Percentiles rank a stretch among this genome's conserved stretches.
phyloP scores from a whole-genome alignment of 2,329 filamentous ascomycete species.

The Aspergillus tanneri region DNA sequence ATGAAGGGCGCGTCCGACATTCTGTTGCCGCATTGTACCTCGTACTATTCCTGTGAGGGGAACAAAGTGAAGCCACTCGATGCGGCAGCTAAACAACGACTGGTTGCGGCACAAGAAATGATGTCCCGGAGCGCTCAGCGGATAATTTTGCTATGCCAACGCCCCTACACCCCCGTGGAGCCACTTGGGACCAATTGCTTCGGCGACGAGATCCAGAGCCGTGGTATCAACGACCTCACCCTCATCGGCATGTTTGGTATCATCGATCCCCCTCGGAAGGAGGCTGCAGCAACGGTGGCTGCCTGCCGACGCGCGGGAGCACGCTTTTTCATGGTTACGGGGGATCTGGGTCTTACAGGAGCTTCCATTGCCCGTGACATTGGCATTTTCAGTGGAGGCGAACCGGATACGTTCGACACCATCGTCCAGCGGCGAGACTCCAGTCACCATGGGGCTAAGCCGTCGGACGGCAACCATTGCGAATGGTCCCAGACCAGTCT shows the following conservation, averaged over 20 bases:
- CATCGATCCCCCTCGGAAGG: constrained; percentile 41
- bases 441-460: constrained; percentile 18
- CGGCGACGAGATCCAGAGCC: constrained; percentile 49
- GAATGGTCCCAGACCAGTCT: constrained; percentile 52
- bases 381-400: constrained; percentile 44
- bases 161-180: constrained; percentile 49
- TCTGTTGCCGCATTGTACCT: constrained; percentile 63
- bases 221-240: constrained; percentile 45
- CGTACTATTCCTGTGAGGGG: constrained; percentile 57
- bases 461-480: too few relatives aligned
- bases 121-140: constrained; percentile 69
- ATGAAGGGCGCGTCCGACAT: constrained; percentile 80
- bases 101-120: constrained; percentile 63
- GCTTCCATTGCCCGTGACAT: constrained; percentile 43
- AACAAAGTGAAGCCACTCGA: constrained; percentile 57
- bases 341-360: constrained; percentile 43
- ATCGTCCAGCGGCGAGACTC: constrained; percentile 47
- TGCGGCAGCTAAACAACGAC: constrained; percentile 43
- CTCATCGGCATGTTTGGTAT: constrained; percentile 55
- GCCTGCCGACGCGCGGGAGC: constrained; percentile 39
- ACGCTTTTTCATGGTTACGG: constrained; percentile 47
- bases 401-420: constrained; percentile 57
- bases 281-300: constrained; percentile 37
- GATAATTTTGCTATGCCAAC: constrained; percentile 67
- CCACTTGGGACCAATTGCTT: constrained; percentile 51